A percentile compares a stretch with the other conserved stretches of the same genome.
These are phyloP conservation scores for Seminavis robusta DNA, from an alignment of 108 stramenopile species.

Conservation along the genomic window DNA sequence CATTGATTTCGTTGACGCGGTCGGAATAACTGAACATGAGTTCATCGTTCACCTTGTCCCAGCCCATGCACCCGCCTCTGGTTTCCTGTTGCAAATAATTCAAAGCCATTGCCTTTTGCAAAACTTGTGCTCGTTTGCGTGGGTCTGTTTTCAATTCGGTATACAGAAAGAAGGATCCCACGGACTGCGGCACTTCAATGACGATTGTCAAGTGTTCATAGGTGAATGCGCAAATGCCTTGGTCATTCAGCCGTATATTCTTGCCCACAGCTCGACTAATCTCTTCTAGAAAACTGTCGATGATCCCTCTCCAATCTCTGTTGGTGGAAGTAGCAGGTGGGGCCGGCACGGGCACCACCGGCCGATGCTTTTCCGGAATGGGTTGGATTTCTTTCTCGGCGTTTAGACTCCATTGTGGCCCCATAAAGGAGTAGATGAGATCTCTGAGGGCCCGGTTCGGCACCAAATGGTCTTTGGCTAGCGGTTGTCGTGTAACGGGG, in stretches of 20 bases:
- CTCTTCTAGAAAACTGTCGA: too few species aligned
- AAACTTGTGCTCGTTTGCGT: not conserved
- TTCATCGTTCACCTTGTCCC: not conserved
- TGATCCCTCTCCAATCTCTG: too few species aligned
- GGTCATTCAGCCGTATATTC: too few species aligned
- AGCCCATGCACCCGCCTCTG: not conserved
- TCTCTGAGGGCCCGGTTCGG: conserved; percentile 4
- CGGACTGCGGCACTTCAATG: not conserved
- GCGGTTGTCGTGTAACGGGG: conserved; percentile 28
- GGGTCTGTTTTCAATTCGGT: not conserved
- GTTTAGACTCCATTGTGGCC: too few species aligned
- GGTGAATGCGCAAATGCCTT: not conserved
- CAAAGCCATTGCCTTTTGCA: not conserved
- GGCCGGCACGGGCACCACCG: too few species aligned
- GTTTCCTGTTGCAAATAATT: conserved; percentile 5
- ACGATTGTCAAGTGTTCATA: not conserved
- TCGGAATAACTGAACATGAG: not conserved
- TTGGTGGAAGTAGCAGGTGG: too few species aligned
- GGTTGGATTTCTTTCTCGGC: too few species aligned
- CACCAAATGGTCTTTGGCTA: not conserved
- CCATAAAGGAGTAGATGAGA: too few species aligned
- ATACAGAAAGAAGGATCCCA: not conserved
- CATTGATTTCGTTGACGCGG: conserved; percentile 1
- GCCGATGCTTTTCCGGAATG: too few species aligned
- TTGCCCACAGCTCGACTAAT: too few species aligned